Conservation (phyloP, 2,329 filamentous ascomycete genomes). For the Neopestalotiopsis rosae region DNA sequence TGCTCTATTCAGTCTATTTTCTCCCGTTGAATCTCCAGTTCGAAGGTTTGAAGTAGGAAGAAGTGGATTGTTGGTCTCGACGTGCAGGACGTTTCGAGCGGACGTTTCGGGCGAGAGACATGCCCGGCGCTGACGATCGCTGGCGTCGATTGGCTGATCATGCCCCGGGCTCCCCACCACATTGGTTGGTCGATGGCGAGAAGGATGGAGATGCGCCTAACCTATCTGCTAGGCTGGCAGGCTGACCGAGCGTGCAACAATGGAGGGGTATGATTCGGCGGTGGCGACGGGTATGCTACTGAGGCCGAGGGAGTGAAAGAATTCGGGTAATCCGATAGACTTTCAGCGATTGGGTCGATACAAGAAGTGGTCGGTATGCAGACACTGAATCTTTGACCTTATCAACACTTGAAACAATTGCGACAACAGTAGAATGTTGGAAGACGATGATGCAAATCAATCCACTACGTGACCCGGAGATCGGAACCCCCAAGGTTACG, state of each 20-base stretch:
- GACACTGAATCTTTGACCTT: background rate
- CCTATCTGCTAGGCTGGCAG: background rate
- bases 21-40: background rate
- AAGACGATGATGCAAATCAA: background rate
- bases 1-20: slow-evolving; percentile 4
- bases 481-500: background rate
- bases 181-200: background rate
- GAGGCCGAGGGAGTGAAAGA: too few species aligned
- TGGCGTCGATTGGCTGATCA: background rate
- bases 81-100: slow-evolving; percentile 3
- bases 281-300: background rate
- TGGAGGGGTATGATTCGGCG: background rate
- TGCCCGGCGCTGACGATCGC: background rate
- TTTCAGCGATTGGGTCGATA: too few species aligned
- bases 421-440: background rate
- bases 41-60: background rate
- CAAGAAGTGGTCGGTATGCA: too few species aligned
- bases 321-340: too few species aligned
- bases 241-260: background rate
- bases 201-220: background rate
- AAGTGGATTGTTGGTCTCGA: background rate
- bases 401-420: background rate
- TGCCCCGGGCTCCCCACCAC: background rate
- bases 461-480: background rate
- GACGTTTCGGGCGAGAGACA: slow-evolving; percentile 2